Conservation (phyloP, 352 stramenopile species). For the Thalassiosira delicatula region DNA sequence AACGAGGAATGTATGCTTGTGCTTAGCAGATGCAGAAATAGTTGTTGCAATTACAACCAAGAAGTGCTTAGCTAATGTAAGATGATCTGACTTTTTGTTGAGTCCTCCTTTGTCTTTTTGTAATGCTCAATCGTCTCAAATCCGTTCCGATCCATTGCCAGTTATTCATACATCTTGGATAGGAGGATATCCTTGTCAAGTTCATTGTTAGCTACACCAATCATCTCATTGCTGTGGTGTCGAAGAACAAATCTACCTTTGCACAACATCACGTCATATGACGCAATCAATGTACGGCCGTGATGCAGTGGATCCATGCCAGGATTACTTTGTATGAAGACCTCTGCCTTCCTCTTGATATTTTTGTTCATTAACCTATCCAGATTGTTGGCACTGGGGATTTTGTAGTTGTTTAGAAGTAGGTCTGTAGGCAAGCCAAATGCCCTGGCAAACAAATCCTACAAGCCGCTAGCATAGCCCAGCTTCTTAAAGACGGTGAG, state of each 20-base stretch:
- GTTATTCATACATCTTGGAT: too few species aligned
- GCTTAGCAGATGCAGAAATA: slow-evolving; percentile 6
- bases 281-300: neutral
- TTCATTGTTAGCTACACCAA: slow-evolving; percentile 4
- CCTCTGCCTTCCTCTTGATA: neutral
- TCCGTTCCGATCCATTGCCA: too few species aligned
- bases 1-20: slow-evolving; percentile 32
- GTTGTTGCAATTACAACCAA: slow-evolving; percentile 45
- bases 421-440: slow-evolving; percentile 2
- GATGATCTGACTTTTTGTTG: neutral
- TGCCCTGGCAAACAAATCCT: slow-evolving; percentile 29
- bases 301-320: neutral
- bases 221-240: slow-evolving; percentile 28
- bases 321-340: slow-evolving; percentile 6
- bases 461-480: slow-evolving; percentile 22
- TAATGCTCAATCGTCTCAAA: slow-evolving; percentile 7
- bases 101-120: neutral
- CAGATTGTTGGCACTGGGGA: slow-evolving; percentile 16
- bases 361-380: slow-evolving; percentile 30
- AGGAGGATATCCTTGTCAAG: slow-evolving; percentile 28
- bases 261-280: slow-evolving; percentile 26
- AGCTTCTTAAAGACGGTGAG: neutral
- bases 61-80: slow-evolving; percentile 28
- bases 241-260: slow-evolving; percentile 26
- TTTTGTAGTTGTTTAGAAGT: slow-evolving; percentile 2